A percentile compares a stretch with the other conserved stretches of the same genome.
phyloP scores from a whole-genome alignment of 2,329 filamentous ascomycete species.

The Ophiocordyceps camponoti-saundersi region DNA sequence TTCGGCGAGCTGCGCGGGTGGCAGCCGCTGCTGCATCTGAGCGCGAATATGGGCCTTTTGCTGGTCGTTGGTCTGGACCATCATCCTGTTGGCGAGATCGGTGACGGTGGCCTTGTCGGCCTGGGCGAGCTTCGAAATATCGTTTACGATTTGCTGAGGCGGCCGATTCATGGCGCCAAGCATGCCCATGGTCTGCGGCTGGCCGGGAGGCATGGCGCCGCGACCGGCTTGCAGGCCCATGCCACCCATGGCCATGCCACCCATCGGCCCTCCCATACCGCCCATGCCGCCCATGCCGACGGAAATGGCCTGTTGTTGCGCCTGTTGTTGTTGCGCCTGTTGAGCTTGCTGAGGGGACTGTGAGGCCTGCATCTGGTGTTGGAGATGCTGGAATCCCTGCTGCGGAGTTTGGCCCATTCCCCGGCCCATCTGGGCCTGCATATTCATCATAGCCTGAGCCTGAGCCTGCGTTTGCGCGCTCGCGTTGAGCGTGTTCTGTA shows the following conservation, averaged over 20 bases:
- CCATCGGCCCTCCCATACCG: constrained; percentile 9
- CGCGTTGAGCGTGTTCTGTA: constrained; percentile 32
- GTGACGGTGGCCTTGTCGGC: constrained; percentile 27
- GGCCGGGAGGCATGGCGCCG: constrained; percentile 22
- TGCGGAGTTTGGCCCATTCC: constrained; percentile 31
- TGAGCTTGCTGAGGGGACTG: constrained; percentile 25
- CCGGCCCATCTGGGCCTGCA: constrained; percentile 34
- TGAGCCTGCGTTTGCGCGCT: constrained; percentile 22
- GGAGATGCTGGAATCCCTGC: constrained; percentile 39
- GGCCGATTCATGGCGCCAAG: constrained; percentile 16
- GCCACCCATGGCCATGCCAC: constrained; percentile 18
- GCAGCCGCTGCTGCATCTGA: constrained; percentile 18
- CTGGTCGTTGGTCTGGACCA: constrained; percentile 22
- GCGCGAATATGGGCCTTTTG: constrained; percentile 20
- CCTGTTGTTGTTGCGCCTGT: constrained; percentile 9
- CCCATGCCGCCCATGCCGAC: constrained; percentile 7
- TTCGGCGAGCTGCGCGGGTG: constrained; percentile 25
- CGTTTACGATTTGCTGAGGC: constrained; percentile 11
- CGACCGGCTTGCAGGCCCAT: constrained; percentile 16
- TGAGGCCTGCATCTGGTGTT: constrained; percentile 39
- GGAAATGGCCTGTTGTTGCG: constrained; percentile 12
- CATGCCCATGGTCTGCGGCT: constrained; percentile 20
- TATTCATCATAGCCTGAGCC: constrained; percentile 33
- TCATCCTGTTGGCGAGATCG: constrained; percentile 24
- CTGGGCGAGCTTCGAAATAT: constrained; percentile 21